Percentiles rank a stretch among this genome's conserved stretches.
phyloP scores from a whole-genome alignment of 768 basidiomycete species.

The Leccinum arenicola region DNA sequence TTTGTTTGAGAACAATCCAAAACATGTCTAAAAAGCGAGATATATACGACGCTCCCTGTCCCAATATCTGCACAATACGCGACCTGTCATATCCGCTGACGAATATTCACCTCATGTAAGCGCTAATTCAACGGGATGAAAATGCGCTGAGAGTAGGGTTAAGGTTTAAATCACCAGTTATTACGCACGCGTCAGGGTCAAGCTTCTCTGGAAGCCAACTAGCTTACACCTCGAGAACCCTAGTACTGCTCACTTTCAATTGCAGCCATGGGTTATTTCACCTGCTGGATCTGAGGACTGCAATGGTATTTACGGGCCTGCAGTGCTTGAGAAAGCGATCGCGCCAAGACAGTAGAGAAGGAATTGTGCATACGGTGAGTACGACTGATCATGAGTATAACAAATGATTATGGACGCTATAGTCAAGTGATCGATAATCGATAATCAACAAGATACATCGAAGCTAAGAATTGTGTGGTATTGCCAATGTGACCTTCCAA shows the following conservation, averaged over 20 bases:
- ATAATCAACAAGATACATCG: slow-evolving; percentile 2
- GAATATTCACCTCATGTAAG: background rate
- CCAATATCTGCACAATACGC: background rate
- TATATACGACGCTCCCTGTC: background rate
- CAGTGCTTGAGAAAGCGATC: background rate
- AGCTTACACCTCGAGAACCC: no score
- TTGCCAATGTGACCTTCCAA: slow-evolving; percentile 9
- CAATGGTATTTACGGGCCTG: background rate
- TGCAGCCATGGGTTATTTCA: background rate
- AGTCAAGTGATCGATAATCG: background rate
- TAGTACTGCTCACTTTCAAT: background rate
- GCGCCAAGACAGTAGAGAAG: background rate
- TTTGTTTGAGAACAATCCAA: background rate
- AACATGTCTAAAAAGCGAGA: background rate
- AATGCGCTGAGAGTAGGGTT: background rate
- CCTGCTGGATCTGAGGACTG: background rate
- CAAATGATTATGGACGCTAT: background rate
- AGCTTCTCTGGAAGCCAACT: background rate
- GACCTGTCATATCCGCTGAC: background rate
- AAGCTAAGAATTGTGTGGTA: slow-evolving; percentile 2
- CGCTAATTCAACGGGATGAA: background rate
- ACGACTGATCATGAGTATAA: background rate
- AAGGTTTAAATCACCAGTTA: background rate
- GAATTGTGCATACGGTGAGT: background rate
- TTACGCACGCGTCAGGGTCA: background rate